Conservation (phyloP, 352 stramenopile species). For the Phytophthora lateralis region DNA sequence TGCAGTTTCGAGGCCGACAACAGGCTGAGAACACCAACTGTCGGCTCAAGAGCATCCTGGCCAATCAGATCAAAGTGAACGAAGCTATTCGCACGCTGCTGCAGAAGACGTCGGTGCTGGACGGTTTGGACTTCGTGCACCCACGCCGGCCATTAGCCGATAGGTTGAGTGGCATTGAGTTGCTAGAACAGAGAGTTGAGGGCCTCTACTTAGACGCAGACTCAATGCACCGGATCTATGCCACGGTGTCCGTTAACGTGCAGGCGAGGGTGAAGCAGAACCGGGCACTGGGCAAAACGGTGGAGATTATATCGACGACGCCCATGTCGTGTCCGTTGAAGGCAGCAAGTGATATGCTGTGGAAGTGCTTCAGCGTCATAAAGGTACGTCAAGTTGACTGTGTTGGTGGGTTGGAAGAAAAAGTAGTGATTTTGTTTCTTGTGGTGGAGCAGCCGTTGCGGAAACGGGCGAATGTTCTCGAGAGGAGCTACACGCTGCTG, state of each 20-base stretch:
- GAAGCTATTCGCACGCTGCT: constrained; percentile 13
- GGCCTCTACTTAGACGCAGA: constrained; percentile 31
- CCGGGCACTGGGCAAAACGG: constrained; percentile 8
- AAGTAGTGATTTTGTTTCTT: background rate
- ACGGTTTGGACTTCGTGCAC: constrained; percentile 29
- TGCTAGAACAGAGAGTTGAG: constrained; percentile 23
- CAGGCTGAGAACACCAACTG: constrained; percentile 25
- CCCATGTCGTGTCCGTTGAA: constrained; percentile 28
- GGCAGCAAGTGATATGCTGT: constrained; percentile 18
- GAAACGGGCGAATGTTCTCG: constrained; percentile 21
- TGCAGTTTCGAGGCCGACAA: constrained; percentile 12
- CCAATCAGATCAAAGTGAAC: constrained; percentile 23
- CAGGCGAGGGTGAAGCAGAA: constrained; percentile 14
- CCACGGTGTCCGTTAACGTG: constrained; percentile 5
- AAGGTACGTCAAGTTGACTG: constrained; percentile 9
- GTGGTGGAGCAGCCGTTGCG: constrained; percentile 9
- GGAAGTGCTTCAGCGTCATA: constrained; percentile 15
- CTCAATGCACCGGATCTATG: constrained; percentile 10
- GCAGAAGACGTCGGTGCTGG: constrained; percentile 16
- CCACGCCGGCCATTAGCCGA: constrained; percentile 14
- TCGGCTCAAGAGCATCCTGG: constrained; percentile 28
- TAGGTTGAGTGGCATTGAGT: constrained; percentile 7
- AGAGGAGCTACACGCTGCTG: constrained; percentile 27
- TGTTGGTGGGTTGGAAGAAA: background rate
- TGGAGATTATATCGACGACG: constrained; percentile 32